phyloP scores from a whole-genome alignment of 2,329 filamentous ascomycete genomes.

The Ceratocystis diversiconidia region DNA sequence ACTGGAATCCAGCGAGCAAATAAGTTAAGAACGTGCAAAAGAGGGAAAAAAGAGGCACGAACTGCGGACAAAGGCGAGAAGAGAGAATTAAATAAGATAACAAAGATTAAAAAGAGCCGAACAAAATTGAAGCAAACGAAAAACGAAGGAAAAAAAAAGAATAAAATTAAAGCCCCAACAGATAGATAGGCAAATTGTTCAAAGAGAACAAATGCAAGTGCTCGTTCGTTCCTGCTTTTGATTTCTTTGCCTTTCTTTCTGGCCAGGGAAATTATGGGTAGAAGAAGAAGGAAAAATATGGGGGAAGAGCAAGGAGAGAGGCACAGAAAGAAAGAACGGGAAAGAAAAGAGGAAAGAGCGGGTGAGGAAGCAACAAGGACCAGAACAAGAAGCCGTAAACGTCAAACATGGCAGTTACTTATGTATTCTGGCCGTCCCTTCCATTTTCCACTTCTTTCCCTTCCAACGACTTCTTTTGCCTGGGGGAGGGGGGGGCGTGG shows the following conservation, averaged over 20 bases:
- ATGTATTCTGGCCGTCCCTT: neutral
- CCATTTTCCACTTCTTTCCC: neutral
- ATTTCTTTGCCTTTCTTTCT: neutral
- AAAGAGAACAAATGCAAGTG: neutral
- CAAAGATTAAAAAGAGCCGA: neutral
- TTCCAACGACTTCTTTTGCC: neutral
- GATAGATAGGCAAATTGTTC: neutral
- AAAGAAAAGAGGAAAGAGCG: neutral
- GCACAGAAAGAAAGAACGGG: neutral
- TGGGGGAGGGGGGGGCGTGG: neutral
- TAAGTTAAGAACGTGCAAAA: neutral
- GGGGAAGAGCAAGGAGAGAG: neutral
- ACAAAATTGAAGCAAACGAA: neutral
- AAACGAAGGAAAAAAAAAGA: neutral
- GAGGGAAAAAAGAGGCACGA: neutral
- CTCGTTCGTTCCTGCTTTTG: neutral
- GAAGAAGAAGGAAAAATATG: too few species aligned
- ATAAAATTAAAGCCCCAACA: neutral
- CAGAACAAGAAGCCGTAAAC: neutral
- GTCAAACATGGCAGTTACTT: neutral
- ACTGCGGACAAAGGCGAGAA: neutral
- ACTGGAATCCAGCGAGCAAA: neutral
- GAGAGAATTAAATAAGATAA: neutral
- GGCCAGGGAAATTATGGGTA: too few species aligned
- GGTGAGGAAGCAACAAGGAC: neutral